Evolutionary conservation across 78 protist genomes (phyloP).

Genomic region (Salpingoeca rosetta): DNA sequence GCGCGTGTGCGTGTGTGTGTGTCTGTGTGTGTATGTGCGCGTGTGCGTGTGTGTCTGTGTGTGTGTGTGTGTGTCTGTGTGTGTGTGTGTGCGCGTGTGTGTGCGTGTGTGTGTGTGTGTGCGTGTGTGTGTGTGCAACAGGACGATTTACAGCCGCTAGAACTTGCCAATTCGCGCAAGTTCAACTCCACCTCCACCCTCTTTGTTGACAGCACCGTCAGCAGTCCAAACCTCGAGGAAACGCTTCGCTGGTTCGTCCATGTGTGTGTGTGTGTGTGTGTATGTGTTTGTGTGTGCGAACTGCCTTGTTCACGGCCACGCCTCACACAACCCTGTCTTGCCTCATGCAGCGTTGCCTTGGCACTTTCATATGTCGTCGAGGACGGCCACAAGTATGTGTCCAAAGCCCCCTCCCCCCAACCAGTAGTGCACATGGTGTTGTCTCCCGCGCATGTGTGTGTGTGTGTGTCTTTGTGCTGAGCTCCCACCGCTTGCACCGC

Average conservation of each 20-base stretch:
- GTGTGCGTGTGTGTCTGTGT: too few relatives aligned
- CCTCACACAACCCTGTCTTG: neutral
- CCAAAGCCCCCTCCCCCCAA: too few relatives aligned
- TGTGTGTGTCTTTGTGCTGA: too few relatives aligned
- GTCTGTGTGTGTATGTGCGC: too few relatives aligned
- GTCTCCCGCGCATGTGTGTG: too few relatives aligned
- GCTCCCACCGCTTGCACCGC: too few relatives aligned
- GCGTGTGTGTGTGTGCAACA: neutral
- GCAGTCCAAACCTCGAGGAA: conserved; percentile 5
- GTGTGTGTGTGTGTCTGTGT: too few relatives aligned
- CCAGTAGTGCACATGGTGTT: too few relatives aligned
- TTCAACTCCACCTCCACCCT: conserved; percentile 13
- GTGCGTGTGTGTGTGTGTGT: neutral
- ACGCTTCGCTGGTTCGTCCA: neutral
- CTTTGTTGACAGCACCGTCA: conserved; percentile 18
- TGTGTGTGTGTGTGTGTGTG: conserved; percentile 9
- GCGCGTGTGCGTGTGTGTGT: too few relatives aligned
- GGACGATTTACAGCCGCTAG: too few relatives aligned
- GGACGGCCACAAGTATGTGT: conserved; percentile 6
- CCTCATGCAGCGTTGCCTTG: neutral
- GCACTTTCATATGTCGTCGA: neutral
- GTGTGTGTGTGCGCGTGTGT: neutral
- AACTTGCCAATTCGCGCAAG: conserved; percentile 2
- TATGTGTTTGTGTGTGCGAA: too few relatives aligned
- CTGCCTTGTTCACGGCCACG: too few relatives aligned